Conservation (phyloP, 2,329 filamentous ascomycete genomes). For the Botrytis medusae region DNA sequence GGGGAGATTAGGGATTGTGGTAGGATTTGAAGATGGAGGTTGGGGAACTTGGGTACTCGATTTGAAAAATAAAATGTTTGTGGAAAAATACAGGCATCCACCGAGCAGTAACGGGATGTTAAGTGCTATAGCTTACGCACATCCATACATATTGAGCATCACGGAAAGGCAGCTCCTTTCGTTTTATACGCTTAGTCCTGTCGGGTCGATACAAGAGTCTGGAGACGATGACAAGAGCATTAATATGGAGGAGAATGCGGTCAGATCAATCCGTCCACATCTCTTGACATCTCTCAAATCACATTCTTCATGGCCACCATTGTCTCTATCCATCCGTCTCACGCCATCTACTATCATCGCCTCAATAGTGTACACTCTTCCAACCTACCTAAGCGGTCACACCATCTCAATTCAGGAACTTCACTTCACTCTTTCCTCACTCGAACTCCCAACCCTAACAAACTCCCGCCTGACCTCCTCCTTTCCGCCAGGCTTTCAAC, state of each 20-base stretch:
- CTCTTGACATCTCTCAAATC: constrained; percentile 79
- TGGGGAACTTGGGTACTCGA: constrained; percentile 69
- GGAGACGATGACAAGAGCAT: neutral
- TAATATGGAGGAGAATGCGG: neutral
- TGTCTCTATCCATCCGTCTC: constrained; percentile 79
- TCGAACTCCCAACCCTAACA: neutral
- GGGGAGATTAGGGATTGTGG: constrained; percentile 55
- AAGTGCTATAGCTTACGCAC: constrained; percentile 67
- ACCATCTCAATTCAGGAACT: constrained; percentile 85
- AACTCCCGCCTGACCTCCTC: constrained; percentile 13
- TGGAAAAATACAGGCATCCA: constrained; percentile 31
- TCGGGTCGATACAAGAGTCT: neutral
- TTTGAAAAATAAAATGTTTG: constrained; percentile 40
- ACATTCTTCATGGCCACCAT: constrained; percentile 72
- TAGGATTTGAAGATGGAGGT: constrained; percentile 71
- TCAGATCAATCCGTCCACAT: constrained; percentile 33
- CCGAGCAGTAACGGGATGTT: constrained; percentile 47
- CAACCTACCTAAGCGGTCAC: constrained; percentile 76
- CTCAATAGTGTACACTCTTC: constrained; percentile 83
- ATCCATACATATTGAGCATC: constrained; percentile 77
- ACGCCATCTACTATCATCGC: constrained; percentile 66
- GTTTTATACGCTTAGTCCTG: constrained; percentile 57
- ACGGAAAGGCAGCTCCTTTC: constrained; percentile 73
- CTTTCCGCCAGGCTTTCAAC: neutral
- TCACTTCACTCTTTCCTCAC: constrained; percentile 14